phyloP scores from a whole-genome alignment of 148 eudicot species.

The Amaranthus palmeri region DNA sequence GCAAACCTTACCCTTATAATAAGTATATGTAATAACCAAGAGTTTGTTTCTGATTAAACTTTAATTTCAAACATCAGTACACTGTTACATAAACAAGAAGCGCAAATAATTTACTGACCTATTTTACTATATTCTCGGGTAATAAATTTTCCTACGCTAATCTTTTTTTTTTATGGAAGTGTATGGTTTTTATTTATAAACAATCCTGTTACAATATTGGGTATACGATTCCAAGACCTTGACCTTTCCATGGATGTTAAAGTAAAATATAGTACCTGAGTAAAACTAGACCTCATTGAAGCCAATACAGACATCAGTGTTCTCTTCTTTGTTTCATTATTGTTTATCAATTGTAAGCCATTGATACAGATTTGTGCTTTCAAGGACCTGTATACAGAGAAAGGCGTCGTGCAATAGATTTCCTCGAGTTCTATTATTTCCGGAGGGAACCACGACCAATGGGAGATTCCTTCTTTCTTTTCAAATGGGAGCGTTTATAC shows the following conservation, averaged over 20 bases:
- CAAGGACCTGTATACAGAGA: conserved; percentile 96
- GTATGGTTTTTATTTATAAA: background rate
- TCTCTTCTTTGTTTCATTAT: conserved; percentile 23
- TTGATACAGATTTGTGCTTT: conserved; percentile 97
- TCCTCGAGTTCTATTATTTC: conserved; percentile 91
- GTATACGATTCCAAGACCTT: background rate
- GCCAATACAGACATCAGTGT: background rate
- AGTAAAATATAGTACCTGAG: background rate
- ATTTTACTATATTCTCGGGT: too few relatives aligned
- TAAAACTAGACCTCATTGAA: background rate
- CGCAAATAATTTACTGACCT: too few relatives aligned
- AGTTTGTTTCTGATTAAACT: too few relatives aligned
- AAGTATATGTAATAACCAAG: too few relatives aligned
- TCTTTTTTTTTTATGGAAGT: conserved; percentile 4
- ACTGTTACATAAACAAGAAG: too few relatives aligned
- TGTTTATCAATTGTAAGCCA: conserved; percentile 67
- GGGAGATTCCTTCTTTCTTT: conserved; percentile 82
- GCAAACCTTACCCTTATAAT: too few relatives aligned
- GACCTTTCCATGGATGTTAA: conserved; percentile 4
- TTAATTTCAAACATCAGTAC: too few relatives aligned
- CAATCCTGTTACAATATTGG: background rate
- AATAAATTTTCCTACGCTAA: background rate
- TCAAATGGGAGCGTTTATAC: conserved; percentile 96
- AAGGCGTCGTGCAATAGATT: conserved; percentile 77
- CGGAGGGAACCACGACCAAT: conserved; percentile 96